Percentiles rank a stretch among this genome's conserved stretches.
phyloP scores from a whole-genome alignment of 176 grass and related monocot species.

The Poa annua region DNA sequence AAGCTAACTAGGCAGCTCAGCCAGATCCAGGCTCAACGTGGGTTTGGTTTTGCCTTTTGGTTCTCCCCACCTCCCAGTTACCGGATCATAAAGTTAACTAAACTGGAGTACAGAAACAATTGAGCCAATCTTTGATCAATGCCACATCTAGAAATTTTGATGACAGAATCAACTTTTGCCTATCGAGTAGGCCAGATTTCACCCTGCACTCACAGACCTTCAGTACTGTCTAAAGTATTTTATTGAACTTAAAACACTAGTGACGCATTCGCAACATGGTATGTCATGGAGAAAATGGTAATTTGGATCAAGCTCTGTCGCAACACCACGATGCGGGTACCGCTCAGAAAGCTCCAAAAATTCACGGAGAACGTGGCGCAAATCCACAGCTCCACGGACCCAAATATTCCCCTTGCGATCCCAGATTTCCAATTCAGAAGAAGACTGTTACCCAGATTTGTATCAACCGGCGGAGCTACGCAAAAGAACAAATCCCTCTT shows the following conservation, averaged over 20 bases:
- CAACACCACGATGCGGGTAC: background rate
- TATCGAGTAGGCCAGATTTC: background rate
- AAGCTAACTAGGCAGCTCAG: constrained; percentile 46
- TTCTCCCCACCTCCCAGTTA: background rate
- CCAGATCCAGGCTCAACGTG: constrained; percentile 44
- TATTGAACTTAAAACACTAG: background rate
- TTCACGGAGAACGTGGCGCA: constrained; percentile 43
- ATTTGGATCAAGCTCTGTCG: constrained; percentile 32
- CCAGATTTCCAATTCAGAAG: constrained; percentile 40
- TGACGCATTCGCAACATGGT: background rate
- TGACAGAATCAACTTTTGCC: constrained; percentile 1
- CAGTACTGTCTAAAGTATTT: background rate
- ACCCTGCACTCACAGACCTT: constrained; percentile 2
- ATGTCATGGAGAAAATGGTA: background rate
- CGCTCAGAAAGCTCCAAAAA: constrained; percentile 41
- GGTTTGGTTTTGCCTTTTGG: constrained; percentile 18
- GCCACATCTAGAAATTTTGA: background rate
- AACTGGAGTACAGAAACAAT: background rate
- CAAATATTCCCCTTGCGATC: constrained; percentile 26
- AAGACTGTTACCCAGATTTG: constrained; percentile 18
- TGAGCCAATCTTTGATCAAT: background rate
- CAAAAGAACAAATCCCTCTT: constrained; percentile 9
- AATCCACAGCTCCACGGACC: constrained; percentile 35
- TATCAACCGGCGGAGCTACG: background rate
- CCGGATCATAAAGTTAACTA: constrained; percentile 46